Evolutionary conservation across 306 rosid species (phyloP).

Genomic region (Vigna unguiculata): DNA sequence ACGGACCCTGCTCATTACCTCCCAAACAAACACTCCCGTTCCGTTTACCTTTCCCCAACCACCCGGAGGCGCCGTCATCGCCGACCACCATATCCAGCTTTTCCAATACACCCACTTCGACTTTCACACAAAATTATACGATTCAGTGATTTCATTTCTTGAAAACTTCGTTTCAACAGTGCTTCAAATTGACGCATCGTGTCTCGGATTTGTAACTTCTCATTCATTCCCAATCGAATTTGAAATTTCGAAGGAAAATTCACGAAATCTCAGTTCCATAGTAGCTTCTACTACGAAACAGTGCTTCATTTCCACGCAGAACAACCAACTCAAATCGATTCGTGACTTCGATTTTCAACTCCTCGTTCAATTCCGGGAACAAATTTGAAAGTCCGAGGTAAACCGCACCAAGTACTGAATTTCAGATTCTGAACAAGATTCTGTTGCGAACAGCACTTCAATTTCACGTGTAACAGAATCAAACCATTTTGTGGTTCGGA

Average conservation of each 20-base stretch:
- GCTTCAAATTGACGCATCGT: constrained; percentile 25
- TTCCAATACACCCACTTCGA: not conserved
- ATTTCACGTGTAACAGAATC: constrained; percentile 22
- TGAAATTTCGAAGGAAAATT: not conserved
- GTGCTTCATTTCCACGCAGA: constrained; percentile 18
- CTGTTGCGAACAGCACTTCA: not conserved
- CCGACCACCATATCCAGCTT: not conserved
- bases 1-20: constrained; percentile 57
- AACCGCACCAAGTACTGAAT: not conserved
- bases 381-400: not conserved
- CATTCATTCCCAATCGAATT: not conserved
- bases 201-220: not conserved
- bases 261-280: not conserved
- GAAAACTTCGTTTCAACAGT: not conserved
- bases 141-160: not conserved
- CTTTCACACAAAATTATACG: not conserved
- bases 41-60: constrained; percentile 4
- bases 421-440: constrained; percentile 7
- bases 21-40: constrained; percentile 50
- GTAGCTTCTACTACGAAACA: not conserved
- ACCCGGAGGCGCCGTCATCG: constrained; percentile 31
- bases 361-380: not conserved
- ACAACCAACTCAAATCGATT: constrained; percentile 12
- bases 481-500: constrained; percentile 5
- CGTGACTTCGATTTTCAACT: not conserved